Base-by-base conservation (phyloP, 768 basidiomycete genomes). In the Agrocybe pediades region DNA sequence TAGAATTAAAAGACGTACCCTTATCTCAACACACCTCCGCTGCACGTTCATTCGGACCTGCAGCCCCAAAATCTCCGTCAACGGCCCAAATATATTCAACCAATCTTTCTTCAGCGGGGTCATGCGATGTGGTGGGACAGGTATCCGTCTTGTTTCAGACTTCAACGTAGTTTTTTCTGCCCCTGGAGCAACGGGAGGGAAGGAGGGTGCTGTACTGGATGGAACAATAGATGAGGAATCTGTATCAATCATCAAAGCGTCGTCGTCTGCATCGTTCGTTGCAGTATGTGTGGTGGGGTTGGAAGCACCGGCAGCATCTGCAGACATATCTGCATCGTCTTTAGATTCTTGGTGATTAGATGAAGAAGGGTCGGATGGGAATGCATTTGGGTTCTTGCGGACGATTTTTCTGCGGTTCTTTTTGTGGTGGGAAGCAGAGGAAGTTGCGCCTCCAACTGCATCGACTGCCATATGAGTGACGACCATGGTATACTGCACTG, bases 11-110 rank as follows among this genome's bases (percentile, higher is more conserved):
- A 17, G 19, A 75, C 90, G 60, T 69, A 97, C 97, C 74, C 95
- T 84, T 53, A 94, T 85, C 75, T 99, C 97, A 5, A 99, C 92
- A 66, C 85, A 85, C 76, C 86, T 83, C 64, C 92, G 78, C 66
- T 86, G 87, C 9, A 92, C 85, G 66, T 99, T 99, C 96, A 99
- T 98, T 64, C 97, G 82, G 25, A 99, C 94, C 77, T 98, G 96
- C 55, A 99, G 73, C 0, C 90, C 93, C 65, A 96, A 75, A 59
- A 97, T 88, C 76, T 99, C 96, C 3, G 96, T 95, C 63, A 99
- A 75, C 0, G 97, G 97, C 0, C 93, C 90, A 67, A 98, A 98
- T 53, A 98, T 86, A 66, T 90, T 91, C 46, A 96, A 79, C 95
- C 95, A 98, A 59, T 97, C 95, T 66, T 90, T 92, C 74, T 97